Evolutionary conservation across 306 rosid genomes (phyloP), one percentile per base, ranked within the genome.

Genomic region (Acacia confusa): DNA sequence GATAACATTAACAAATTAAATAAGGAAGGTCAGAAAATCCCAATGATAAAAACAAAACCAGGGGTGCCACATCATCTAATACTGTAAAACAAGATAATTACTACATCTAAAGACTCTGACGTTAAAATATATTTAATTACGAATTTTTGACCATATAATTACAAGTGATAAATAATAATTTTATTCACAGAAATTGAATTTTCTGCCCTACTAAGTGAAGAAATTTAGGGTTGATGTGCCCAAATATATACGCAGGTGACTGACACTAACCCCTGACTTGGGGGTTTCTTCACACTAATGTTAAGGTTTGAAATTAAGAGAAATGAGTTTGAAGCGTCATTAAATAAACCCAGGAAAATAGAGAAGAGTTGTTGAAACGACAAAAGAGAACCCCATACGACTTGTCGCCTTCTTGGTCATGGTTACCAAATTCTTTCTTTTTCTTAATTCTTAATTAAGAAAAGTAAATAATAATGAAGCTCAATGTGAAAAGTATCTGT

Each of bases 401-500:
- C 61, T 55, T 55, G 61, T 20, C 61, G 61, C 13, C 27, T 65
- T 65, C 65, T 69, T 60, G 9, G 43, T 22, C 77, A 11, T 22
- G 16, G 44, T 58, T 11, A 47, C 64, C n/a, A 7, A 45, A 19
- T 24, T 22, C 61, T 55, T 53, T n/a, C 27, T 7, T 55, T 20
- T 7, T 20, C 6, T 47, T 53, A 0, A 16, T 43, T 9, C n/a
- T n/a, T n/a, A 81, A 36, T 30, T 6, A 22, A 27, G 25, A 44
- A 22, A 0, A 34, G 41, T 40, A 28, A 60, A 57, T n/a, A 24
- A 22, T 58, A 12, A 11, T 60, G 17, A 11, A 66, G 64, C 67
- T 27, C 6, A 78, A 82, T 88, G 93, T 86, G 94, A 89, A 90
- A 87, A 77, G 88, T 76, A 88, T 87, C 78, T 36, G 63, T 4